Conservation (phyloP, 2,329 filamentous ascomycete species). For the Claviceps cyperi region DNA sequence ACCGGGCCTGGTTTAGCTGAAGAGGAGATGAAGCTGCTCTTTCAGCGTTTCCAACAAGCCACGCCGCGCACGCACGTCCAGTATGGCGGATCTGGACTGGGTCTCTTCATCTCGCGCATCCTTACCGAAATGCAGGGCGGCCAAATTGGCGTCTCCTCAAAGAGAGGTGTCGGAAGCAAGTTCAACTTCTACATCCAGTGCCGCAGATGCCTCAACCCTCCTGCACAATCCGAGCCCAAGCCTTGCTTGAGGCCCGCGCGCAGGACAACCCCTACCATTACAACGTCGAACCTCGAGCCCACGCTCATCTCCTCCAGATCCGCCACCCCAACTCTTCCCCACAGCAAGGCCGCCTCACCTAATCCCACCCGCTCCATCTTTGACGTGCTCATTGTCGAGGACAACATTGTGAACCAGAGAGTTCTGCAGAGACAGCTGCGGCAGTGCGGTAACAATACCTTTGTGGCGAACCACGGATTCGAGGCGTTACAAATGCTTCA, state of each 20-base stretch:
- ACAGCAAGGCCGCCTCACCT: slow-evolving; percentile 3
- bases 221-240: slow-evolving; percentile 22
- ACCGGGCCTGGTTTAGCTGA: slow-evolving; percentile 53
- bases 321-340: background rate
- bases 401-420: slow-evolving; percentile 53
- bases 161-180: slow-evolving; percentile 53
- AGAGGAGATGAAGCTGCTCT: slow-evolving; percentile 51
- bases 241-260: slow-evolving; percentile 22
- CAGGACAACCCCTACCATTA: slow-evolving; percentile 8
- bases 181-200: slow-evolving; percentile 67
- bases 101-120: slow-evolving; percentile 63
- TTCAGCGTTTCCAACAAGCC: slow-evolving; percentile 55
- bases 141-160: slow-evolving; percentile 58
- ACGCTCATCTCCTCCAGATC: slow-evolving; percentile 8
- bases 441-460: slow-evolving; percentile 45
- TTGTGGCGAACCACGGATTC: slow-evolving; percentile 49
- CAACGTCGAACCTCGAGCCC: slow-evolving; percentile 3
- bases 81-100: slow-evolving; percentile 56
- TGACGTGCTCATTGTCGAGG: slow-evolving; percentile 51
- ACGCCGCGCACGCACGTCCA: slow-evolving; percentile 56
- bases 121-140: slow-evolving; percentile 65
- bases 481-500: slow-evolving; percentile 46
- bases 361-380: slow-evolving; percentile 19
- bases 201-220: slow-evolving; percentile 35
- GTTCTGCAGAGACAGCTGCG: slow-evolving; percentile 47